Conservation (phyloP, 768 basidiomycete species). For the Tremella mesenterica region DNA sequence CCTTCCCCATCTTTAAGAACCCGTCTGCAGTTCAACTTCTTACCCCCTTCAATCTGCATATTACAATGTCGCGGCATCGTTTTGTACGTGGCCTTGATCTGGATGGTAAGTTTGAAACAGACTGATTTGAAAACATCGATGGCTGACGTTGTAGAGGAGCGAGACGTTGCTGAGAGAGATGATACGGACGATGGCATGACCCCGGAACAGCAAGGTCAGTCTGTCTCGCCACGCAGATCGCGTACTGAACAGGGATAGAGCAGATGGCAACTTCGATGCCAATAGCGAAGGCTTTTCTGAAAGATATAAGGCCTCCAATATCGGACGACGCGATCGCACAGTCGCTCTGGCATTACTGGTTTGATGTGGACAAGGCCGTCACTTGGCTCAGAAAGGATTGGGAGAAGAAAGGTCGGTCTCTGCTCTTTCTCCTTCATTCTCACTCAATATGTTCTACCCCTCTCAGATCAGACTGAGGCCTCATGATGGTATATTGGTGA, state of each 20-base stretch:
- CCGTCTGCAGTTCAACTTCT: too few relatives aligned
- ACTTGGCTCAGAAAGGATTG: conserved; percentile 60
- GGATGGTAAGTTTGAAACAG: conserved; percentile 40
- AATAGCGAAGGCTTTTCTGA: conserved; percentile 60
- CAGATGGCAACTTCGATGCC: conserved; percentile 65
- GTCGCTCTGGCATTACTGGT: conserved; percentile 77
- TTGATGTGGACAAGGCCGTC: conserved; percentile 69
- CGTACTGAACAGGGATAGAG: conserved; percentile 27
- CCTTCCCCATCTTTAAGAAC: too few relatives aligned
- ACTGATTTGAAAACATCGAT: background rate
- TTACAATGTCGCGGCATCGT: conserved; percentile 83
- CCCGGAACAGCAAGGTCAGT: conserved; percentile 68
- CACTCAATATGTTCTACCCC: conserved; percentile 8
- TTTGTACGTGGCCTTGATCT: conserved; percentile 78
- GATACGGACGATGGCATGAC: conserved; percentile 53
- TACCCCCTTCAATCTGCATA: too few relatives aligned
- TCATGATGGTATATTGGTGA: too few relatives aligned
- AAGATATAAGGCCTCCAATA: conserved; percentile 57
- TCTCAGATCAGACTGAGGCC: background rate
- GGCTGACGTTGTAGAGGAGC: conserved; percentile 55
- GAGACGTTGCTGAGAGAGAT: conserved; percentile 62
- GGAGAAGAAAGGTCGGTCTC: conserved; percentile 52
- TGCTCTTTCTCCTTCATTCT: conserved; percentile 43
- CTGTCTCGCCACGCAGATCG: background rate
- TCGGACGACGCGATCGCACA: conserved; percentile 68